Evolutionary conservation across 2,329 filamentous ascomycete species (phyloP), one percentile per base, ranked within the genome.

Genomic region (Colletotrichum sansevieriae): DNA sequence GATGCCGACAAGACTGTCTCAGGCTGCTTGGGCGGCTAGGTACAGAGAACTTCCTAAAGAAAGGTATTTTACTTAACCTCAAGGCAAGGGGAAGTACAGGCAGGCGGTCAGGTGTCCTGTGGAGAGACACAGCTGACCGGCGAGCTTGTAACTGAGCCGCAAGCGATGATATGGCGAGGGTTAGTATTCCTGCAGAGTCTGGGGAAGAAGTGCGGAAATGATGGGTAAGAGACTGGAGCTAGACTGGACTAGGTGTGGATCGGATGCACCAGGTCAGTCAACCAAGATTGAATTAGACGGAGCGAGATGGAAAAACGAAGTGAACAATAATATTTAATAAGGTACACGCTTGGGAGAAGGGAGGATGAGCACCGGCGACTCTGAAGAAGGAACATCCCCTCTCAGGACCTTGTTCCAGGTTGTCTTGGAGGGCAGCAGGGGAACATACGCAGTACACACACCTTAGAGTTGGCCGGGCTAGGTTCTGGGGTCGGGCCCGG

Each of bases 141-240:
- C 29, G 35, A 18, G 49, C 33, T 18, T 55, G 62, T 43, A 61
- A 41, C 57, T 61, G 66, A 68, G 66, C 62, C 62, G 66, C 62
- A 68, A 46, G 39, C 43, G 47, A 39, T 61, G 66, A 56, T 44
- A 56, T 49, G 18, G 33, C 22, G 44, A 54, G 35, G 18, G 33
- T 37, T 47, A 55, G 44, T 46, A 54, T 43, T 68, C 22, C 55
- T 65, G 62, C 15, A 65, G 41, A 69, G 66, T 69, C 66, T 20
- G 62, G 62, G 62, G 62, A 69, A 69, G 56, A 22, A 63, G 51
- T 18, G 55, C 37, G 29, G 29, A n/a, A n/a, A n/a, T n/a, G 39
- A 56, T 46, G 60, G n/a, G 39, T 20, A 35, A 22, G 65, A 60
- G 55, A 68, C 59, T 59, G 46, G 47, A 56, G 47, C 33, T 37